These are phyloP conservation scores for Penicillium roqueforti DNA, from an alignment of 495 filamentous ascomycete species.

Conservation along the genomic window DNA sequence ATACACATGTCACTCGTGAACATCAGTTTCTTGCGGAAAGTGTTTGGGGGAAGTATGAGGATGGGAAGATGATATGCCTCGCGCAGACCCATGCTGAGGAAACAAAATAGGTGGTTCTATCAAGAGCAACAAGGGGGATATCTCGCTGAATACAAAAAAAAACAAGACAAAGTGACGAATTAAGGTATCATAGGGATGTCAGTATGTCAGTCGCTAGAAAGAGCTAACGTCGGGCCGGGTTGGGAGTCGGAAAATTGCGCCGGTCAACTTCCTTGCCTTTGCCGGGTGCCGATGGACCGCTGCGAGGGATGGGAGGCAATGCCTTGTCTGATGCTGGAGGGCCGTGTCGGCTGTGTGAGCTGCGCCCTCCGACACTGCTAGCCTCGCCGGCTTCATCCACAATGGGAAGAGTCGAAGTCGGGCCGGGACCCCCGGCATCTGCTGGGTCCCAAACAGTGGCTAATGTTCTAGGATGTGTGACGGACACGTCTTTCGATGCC, in stretches of 20 bases:
- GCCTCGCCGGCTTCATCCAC: slow-evolving; percentile 89
- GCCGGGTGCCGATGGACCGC: slow-evolving; percentile 15
- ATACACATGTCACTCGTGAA: slow-evolving; percentile 41
- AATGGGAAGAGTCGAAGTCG: slow-evolving; percentile 74
- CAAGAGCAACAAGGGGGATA: slow-evolving; percentile 25
- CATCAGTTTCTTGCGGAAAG: slow-evolving; percentile 26
- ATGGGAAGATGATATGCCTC: slow-evolving; percentile 22
- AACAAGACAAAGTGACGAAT: slow-evolving; percentile 18
- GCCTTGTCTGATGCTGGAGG: slow-evolving; percentile 45
- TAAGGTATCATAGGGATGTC: slow-evolving; percentile 7
- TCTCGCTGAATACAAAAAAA: slow-evolving; percentile 25
- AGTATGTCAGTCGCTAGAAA: slow-evolving; percentile 10
- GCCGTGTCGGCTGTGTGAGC: slow-evolving; percentile 36
- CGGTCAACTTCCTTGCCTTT: slow-evolving; percentile 29
- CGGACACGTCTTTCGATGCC: slow-evolving; percentile 51
- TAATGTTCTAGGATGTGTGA: slow-evolving; percentile 51
- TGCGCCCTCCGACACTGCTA: slow-evolving; percentile 59
- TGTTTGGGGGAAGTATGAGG: slow-evolving; percentile 2
- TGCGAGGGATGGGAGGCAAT: slow-evolving; percentile 48
- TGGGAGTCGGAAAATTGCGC: slow-evolving; percentile 9
- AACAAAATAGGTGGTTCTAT: slow-evolving; percentile 21
- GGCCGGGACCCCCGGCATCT: slow-evolving; percentile 51
- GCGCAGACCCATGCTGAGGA: slow-evolving; percentile 13
- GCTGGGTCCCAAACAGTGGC: slow-evolving; percentile 49
- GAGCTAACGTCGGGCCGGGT: slow-evolving; percentile 1